Conservation (phyloP, 2,329 filamentous ascomycete genomes). For the Fusarium verticillioides region DNA sequence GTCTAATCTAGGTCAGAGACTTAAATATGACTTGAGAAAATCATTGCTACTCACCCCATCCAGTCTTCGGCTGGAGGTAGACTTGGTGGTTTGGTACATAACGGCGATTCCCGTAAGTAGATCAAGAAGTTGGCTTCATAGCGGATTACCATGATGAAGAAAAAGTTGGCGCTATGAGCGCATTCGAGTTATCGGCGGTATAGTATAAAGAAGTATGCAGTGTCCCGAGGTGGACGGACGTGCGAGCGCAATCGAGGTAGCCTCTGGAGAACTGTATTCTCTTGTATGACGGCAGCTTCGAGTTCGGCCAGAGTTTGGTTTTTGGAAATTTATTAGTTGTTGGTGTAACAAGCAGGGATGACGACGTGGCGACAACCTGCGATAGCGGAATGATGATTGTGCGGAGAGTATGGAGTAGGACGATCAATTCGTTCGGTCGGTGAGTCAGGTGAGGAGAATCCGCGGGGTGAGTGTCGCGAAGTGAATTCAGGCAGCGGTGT, state of each 20-base stretch:
- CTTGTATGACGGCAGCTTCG: neutral
- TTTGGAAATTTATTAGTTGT: neutral
- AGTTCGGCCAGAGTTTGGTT: neutral
- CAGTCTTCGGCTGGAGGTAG: constrained; percentile 91
- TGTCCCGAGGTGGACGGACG: neutral
- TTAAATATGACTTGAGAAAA: constrained; percentile 19
- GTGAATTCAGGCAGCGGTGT: constrained; percentile 5
- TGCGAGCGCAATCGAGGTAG: neutral
- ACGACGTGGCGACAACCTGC: constrained; percentile 33
- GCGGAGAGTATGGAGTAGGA: neutral
- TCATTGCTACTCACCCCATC: constrained; percentile 79
- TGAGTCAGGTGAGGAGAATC: constrained; percentile 10
- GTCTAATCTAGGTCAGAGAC: constrained; percentile 49
- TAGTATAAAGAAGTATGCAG: constrained; percentile 18
- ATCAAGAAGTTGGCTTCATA: constrained; percentile 84
- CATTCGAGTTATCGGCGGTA: constrained; percentile 49
- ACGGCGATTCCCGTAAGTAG: constrained; percentile 80
- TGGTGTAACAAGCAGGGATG: constrained; percentile 13
- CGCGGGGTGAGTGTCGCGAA: constrained; percentile 10
- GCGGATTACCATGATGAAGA: constrained; percentile 64
- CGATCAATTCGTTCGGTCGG: constrained; percentile 10
- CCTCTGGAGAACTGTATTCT: neutral
- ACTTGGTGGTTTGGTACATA: constrained; percentile 81
- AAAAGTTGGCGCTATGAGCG: constrained; percentile 48
- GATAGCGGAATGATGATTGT: constrained; percentile 16